Percentiles rank a stretch among this genome's conserved stretches.
These are phyloP conservation scores for Moricandia arvensis DNA, from an alignment of 345 rosid species.

Conservation along the genomic window DNA sequence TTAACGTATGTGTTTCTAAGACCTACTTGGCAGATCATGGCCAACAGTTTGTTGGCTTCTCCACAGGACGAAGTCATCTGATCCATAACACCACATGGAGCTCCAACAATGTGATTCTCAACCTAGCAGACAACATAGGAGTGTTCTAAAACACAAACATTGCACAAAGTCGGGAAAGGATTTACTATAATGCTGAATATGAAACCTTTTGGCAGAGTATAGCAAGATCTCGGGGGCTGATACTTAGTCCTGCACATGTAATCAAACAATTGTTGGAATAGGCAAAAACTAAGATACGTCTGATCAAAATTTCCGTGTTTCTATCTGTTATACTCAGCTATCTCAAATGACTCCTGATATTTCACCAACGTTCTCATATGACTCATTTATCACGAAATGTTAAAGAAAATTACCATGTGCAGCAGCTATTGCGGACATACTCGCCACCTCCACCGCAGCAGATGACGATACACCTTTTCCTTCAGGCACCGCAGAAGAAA, in stretches of 20 bases:
- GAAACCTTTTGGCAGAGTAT: constrained; percentile 94
- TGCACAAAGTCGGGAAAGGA: constrained; percentile 9
- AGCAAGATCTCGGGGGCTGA: constrained; percentile 81
- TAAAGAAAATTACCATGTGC: constrained; percentile 65
- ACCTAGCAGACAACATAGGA: constrained; percentile 53
- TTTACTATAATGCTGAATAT: constrained; percentile 12
- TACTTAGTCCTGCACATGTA: constrained; percentile 66
- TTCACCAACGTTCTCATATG: constrained; percentile 8
- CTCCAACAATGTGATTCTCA: constrained; percentile 98
- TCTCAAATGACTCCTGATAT: background rate
- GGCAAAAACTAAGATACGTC: background rate
- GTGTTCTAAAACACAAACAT: constrained; percentile 10
- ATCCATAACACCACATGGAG: constrained; percentile 99
- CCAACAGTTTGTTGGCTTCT: constrained; percentile 94
- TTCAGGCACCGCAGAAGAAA: constrained; percentile 96
- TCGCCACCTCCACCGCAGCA: constrained; percentile 95
- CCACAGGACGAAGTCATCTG: constrained; percentile 99
- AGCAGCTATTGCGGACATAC: constrained; percentile 96
- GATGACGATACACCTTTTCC: constrained; percentile 99
- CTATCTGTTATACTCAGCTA: constrained; percentile 6
- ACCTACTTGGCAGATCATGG: constrained; percentile 97
- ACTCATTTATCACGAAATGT: background rate
- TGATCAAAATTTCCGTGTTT: background rate
- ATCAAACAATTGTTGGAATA: constrained; percentile 15
- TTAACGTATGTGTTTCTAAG: constrained; percentile 13